Base-by-base conservation (phyloP, 164 flowering plant species). In the Sedum album region DNA sequence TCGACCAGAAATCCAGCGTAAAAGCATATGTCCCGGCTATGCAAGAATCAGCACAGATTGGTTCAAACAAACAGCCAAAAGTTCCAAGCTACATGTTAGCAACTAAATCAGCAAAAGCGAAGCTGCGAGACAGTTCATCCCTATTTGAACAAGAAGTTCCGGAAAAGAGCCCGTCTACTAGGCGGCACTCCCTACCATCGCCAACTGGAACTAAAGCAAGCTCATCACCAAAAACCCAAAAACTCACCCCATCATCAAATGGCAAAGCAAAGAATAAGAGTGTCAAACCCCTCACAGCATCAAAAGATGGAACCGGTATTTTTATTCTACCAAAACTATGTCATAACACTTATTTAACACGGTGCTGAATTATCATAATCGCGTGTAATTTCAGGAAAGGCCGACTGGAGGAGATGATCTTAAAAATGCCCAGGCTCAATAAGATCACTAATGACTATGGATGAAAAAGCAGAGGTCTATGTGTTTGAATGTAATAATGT, bases 71-170 rank as follows among this genome's bases (percentile, higher is more conserved):
- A 70, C 82, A 80, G 72, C 88, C 93, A 39, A 75, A 80, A 10
- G n/a, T 91, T 65, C 99, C 99, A 30, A 94, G 99, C 76, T 94
- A 88, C 71, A 88, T 88, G 94, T 86, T 85, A 42, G 83, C 88
- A 70, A 88, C 94, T 74, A 79, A 84, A 82, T 88, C 94, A 72
- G 89, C 94, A 35, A 88, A 88, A 78, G 94, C 94, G 53, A 88
- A 85, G 82, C 80, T 86, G 62, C 79, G 87, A 60, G 84, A 71
- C 33, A 82, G 86, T 46, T 85, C 90, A 13, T 82, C 87, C 20
- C 74, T 81, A 66, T 68, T 83, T 66, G 76, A 72, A 51, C 79
- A 71, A 23, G 90, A 85, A 60, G 75, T 48, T n/a, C 63, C 65
- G 57, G 90, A 86, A 66, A 87, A 80, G 69, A 81, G 72, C 73